Evolutionary conservation across 495 filamentous ascomycete species (phyloP), one percentile per base, ranked within the genome.

Genomic region (Aspergillus wentii): DNA sequence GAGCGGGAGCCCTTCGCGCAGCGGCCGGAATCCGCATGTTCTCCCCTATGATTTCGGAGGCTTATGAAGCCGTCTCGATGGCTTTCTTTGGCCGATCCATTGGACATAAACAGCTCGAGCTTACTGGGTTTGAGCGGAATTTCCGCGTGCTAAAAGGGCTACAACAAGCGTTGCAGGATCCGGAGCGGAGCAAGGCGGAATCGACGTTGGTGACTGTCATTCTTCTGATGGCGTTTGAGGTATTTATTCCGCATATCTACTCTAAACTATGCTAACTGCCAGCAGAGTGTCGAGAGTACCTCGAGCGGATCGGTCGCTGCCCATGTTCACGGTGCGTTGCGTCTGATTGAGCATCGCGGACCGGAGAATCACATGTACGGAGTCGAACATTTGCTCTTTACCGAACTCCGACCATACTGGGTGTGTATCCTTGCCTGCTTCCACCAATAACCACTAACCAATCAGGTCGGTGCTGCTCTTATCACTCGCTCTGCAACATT

Each of bases 381-480:
- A 8, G 64, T 71, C 0, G 66, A 71, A 19, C 66, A 71, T 44
- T 44, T 67, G 6, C 28, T 71, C 2, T 71, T 61, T 35, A 64
- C 61, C 2, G 66, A 71, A 29, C 48, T 71, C 13, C 57, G 66
- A 6, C 64, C 66, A 16, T 71, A 67, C 21, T 71, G 66, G 66
- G 65, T 69, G 52, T 30, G 60, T 34, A 10, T 32, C 6, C 8
- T 10, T n/a, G 18, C 22, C 8, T n/a, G n/a, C n/a, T n/a, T n/a
- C n/a, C n/a, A n/a, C n/a, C n/a, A n/a, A n/a, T n/a, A 21, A 13
- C 17, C 20, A 5, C 44, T 51, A 27, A 48, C 23, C 17, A 11
- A 18, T 15, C 15, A 68, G 62, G 62, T 67, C 33, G 60, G 52
- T 4, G 61, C 57, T 5, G 55, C 64, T 14, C 34, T 68, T 16